Evolutionary conservation across 306 rosid species (phyloP).

Genomic region (Cicer judaicum): DNA sequence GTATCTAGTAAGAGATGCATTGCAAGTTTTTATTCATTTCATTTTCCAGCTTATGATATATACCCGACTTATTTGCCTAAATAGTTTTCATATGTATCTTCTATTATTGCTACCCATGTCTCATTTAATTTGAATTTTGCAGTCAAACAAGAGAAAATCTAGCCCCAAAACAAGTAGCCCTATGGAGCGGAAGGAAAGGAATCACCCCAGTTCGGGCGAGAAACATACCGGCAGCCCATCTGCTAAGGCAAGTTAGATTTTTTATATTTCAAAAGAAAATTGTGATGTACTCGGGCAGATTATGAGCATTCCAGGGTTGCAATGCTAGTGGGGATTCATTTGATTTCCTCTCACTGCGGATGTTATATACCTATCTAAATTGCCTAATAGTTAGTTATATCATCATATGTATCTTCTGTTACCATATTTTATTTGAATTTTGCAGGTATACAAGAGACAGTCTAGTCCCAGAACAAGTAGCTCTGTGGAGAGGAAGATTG

Average conservation of each 20-base stretch:
- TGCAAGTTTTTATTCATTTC: conserved; percentile 9
- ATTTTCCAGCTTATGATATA: not conserved
- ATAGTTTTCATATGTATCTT: conserved; percentile 23
- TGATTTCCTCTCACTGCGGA: not conserved
- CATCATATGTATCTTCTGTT: not conserved
- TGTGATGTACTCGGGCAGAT: not conserved
- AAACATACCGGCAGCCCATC: conserved; percentile 67
- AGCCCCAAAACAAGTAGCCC: conserved; percentile 62
- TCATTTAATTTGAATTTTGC: conserved; percentile 41
- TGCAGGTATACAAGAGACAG: conserved; percentile 90
- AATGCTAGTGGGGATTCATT: conserved; percentile 16
- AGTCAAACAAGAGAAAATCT: conserved; percentile 89
- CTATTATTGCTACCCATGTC: conserved; percentile 10
- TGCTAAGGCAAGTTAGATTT: conserved; percentile 58
- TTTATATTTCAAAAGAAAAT: conserved; percentile 12
- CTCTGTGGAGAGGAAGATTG: conserved; percentile 67
- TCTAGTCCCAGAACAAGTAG: conserved; percentile 61
- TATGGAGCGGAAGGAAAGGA: conserved; percentile 63
- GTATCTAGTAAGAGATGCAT: not conserved
- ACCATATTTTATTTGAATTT: conserved; percentile 27
- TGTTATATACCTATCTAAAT: not conserved
- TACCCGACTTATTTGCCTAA: conserved; percentile 9
- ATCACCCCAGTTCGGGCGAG: conserved; percentile 59
- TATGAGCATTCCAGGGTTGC: not conserved
- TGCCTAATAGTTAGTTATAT: conserved; percentile 18